Percentiles rank a stretch among this genome's conserved stretches.
Conservation (phyloP, 768 basidiomycete genomes). For the Boletus sp. region DNA sequence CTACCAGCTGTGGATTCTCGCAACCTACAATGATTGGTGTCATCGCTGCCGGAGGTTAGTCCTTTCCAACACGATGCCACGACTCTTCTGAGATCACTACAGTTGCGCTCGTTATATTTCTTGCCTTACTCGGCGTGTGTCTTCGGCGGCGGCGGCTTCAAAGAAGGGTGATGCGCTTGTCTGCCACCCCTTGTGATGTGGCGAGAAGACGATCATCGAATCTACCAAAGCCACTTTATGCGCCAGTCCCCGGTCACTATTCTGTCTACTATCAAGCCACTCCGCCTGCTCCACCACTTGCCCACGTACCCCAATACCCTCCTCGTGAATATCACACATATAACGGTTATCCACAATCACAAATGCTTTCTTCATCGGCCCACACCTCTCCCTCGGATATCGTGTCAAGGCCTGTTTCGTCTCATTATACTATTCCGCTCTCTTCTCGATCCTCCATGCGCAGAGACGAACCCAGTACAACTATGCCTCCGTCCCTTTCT, state of each 20-base stretch:
- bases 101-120: background rate
- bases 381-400: background rate
- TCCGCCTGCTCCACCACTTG: background rate
- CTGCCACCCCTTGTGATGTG: background rate
- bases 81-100: slow-evolving; percentile 3
- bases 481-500: background rate
- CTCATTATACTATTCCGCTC: background rate
- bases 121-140: background rate
- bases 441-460: slow-evolving; percentile 4
- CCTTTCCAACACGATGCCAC: background rate
- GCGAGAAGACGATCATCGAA: background rate
- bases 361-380: background rate
- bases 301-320: slow-evolving; percentile 6
- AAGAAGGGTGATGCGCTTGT: background rate
- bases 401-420: slow-evolving; percentile 1
- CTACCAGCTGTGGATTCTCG: background rate
- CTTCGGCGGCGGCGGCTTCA: slow-evolving; percentile 8
- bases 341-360: background rate
- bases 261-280: background rate
- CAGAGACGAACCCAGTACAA: background rate
- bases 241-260: background rate
- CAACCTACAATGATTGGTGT: background rate
- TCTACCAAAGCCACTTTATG: background rate
- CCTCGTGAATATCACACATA: slow-evolving; percentile 2
- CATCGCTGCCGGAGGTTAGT: slow-evolving; percentile 10